Evolutionary conservation across 1,284 basidiomycete species (phyloP).

Genomic region (Porodaedalea pini): DNA sequence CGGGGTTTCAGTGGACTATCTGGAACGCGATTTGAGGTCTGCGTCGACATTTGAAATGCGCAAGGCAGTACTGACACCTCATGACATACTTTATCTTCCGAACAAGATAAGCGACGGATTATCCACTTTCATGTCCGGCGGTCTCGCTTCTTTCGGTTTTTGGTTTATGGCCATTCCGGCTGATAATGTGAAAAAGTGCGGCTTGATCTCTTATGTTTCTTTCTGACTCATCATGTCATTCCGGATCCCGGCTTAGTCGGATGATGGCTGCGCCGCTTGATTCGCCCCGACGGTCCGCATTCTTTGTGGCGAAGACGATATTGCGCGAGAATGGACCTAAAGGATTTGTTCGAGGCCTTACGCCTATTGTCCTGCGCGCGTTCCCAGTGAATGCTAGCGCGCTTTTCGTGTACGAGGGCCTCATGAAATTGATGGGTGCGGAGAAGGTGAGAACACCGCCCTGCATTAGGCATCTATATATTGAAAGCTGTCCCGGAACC

Average conservation of each 20-base stretch:
- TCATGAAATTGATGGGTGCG: slow-evolving; percentile 59
- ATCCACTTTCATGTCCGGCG: slow-evolving; percentile 70
- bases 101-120: slow-evolving; percentile 55
- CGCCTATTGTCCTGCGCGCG: slow-evolving; percentile 60
- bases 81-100: slow-evolving; percentile 1
- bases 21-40: slow-evolving; percentile 54
- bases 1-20: slow-evolving; percentile 47
- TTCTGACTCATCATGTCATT: not conserved
- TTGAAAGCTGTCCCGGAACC: not conserved
- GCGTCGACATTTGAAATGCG: slow-evolving; percentile 6
- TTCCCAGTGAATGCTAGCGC: slow-evolving; percentile 73
- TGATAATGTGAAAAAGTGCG: slow-evolving; percentile 76
- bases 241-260: slow-evolving; percentile 37
- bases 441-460: slow-evolving; percentile 47
- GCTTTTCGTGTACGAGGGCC: slow-evolving; percentile 67
- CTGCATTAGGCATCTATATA: not conserved
- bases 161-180: slow-evolving; percentile 72
- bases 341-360: slow-evolving; percentile 62
- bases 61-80: not conserved
- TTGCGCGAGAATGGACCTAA: slow-evolving; percentile 45
- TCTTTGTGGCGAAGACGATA: slow-evolving; percentile 46
- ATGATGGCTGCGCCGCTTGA: slow-evolving; percentile 54
- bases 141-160: slow-evolving; percentile 57
- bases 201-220: slow-evolving; percentile 17
- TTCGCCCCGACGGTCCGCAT: slow-evolving; percentile 46